A percentile compares a stretch with the other conserved stretches of the same genome.
phyloP scores from a whole-genome alignment of 2,329 filamentous ascomycete species.

The Myriangium duriaei region DNA sequence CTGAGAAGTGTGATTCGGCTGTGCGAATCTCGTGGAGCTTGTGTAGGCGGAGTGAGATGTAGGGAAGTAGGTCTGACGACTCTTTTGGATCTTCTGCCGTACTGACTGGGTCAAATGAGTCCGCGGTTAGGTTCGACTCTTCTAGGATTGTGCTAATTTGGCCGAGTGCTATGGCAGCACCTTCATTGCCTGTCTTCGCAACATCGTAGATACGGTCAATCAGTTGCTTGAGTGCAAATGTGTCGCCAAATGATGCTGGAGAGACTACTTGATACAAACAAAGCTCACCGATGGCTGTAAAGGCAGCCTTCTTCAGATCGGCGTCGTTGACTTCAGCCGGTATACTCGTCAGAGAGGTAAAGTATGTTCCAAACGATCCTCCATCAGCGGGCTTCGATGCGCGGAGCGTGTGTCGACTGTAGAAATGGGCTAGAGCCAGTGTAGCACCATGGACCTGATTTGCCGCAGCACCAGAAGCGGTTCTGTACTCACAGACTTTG shows the following conservation, averaged over 20 bases:
- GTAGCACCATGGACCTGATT: conserved; percentile 50
- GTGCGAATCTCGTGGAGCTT: conserved; percentile 72
- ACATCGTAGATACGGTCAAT: conserved; percentile 51
- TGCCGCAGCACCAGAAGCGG: conserved; percentile 46
- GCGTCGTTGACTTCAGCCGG: conserved; percentile 43
- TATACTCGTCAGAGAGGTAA: conserved; percentile 37
- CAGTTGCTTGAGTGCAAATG: conserved; percentile 26
- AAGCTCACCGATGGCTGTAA: conserved; percentile 48
- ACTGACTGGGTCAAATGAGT: conserved; percentile 15
- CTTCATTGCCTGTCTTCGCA: conserved; percentile 70
- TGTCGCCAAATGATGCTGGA: conserved; percentile 21
- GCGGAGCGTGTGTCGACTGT: conserved; percentile 45
- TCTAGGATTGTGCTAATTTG: conserved; percentile 55
- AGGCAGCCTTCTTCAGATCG: conserved; percentile 44
- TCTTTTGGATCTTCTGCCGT: conserved; percentile 14
- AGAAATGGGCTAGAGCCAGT: conserved; percentile 45
- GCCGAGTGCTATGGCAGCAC: conserved; percentile 69
- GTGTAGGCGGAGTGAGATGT: conserved; percentile 57
- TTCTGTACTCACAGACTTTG: conserved; percentile 40
- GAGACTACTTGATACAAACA: conserved; percentile 45
- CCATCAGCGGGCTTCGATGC: conserved; percentile 5
- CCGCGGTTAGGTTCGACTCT: conserved; percentile 26
- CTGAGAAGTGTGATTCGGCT: conserved; percentile 76
- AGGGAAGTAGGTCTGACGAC: conserved; percentile 31
- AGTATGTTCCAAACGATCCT: conserved; percentile 27